Percentiles rank a stretch among this genome's conserved stretches.
These are phyloP conservation scores for Dothideomycetidae sp. DNA, from an alignment of 2,329 filamentous ascomycete species.

Conservation along the genomic window DNA sequence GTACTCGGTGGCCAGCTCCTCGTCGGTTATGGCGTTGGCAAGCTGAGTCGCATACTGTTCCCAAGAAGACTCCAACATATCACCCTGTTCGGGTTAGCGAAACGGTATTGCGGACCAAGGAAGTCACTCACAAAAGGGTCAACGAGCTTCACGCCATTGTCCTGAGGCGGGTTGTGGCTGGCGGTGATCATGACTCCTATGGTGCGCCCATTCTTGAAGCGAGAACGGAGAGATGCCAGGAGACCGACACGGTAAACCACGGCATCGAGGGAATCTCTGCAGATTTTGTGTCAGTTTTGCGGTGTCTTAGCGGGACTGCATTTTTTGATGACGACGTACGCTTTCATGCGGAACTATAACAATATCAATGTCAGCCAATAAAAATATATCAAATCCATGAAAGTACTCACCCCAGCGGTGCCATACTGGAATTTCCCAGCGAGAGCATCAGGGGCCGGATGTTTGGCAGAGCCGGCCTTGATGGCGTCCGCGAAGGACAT, in stretches of 20 bases:
- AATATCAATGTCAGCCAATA: slow-evolving; percentile 9
- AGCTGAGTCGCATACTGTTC: slow-evolving; percentile 77
- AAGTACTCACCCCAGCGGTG: slow-evolving; percentile 34
- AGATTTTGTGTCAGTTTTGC: slow-evolving; percentile 12
- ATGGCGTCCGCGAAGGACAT: slow-evolving; percentile 11
- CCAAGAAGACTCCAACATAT: slow-evolving; percentile 93
- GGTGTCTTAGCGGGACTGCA: slow-evolving; percentile 19
- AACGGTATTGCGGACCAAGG: slow-evolving; percentile 13
- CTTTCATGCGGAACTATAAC: slow-evolving; percentile 52
- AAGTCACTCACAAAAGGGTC: slow-evolving; percentile 59
- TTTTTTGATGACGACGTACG: slow-evolving; percentile 34
- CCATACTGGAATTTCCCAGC: slow-evolving; percentile 41
- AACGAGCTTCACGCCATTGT: slow-evolving; percentile 91
- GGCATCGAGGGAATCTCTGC: slow-evolving; percentile 67
- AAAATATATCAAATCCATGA: background rate
- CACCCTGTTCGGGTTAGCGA: slow-evolving; percentile 42
- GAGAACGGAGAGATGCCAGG: slow-evolving; percentile 73
- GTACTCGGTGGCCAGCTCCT: slow-evolving; percentile 63
- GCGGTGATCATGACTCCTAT: slow-evolving; percentile 96
- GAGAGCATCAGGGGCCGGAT: slow-evolving; percentile 19
- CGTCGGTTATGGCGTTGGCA: slow-evolving; percentile 67
- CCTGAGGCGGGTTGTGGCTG: slow-evolving; percentile 77
- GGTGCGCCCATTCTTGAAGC: slow-evolving; percentile 75
- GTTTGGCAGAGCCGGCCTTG: slow-evolving; percentile 17
- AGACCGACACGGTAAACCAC: slow-evolving; percentile 88